Base-by-base conservation (phyloP, 176 grass and related monocot species). In the Paspalum notatum region DNA sequence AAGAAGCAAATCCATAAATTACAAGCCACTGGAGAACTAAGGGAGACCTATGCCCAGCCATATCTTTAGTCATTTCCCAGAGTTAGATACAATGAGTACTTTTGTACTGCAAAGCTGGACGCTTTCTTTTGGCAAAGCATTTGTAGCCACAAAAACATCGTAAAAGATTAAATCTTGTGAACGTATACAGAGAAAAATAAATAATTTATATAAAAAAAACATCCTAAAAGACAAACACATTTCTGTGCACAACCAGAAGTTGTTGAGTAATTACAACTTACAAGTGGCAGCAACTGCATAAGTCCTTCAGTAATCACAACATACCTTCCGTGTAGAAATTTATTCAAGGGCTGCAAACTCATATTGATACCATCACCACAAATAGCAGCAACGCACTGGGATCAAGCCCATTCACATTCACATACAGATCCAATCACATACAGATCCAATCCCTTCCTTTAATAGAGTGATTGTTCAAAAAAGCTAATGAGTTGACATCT, bases 391-490 rank as follows among this genome's bases (percentile, higher is more conserved):
- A 13, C 16, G 11, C 6, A 79, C 10, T 48, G 13, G 27, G 47
- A 48, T 25, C 40, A 37, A 66, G 38, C 79, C 2, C 39, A 80
- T 62, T 50, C 15, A 26, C 47, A 40, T 44, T 25, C 60, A 32
- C 59, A 62, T 76, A 79, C 43, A 79, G 75, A 59, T 32, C 32
- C 32, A 32, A 32, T 32, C 32, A 1, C 32, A 2, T 72, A 50
- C 57, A 83, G 26, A 88, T 88, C 20, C 15, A 71, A 46, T 43
- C 50, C 17, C 45, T 56, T 27, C 32, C 60, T 51, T 67, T 22
- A 70, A 57, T 38, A 70, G 27, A 75, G 42, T 52, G 15, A 76
- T 76, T 72, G 12, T 81, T 82, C 64, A 85, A 37, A 44, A 80
- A 52, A 70, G 50, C 63, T 81, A n/a, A 65, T 68, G 11, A 68